These are phyloP conservation scores for Dimocarpus longan DNA, from an alignment of 345 rosid genomes.

Conservation along the genomic window DNA sequence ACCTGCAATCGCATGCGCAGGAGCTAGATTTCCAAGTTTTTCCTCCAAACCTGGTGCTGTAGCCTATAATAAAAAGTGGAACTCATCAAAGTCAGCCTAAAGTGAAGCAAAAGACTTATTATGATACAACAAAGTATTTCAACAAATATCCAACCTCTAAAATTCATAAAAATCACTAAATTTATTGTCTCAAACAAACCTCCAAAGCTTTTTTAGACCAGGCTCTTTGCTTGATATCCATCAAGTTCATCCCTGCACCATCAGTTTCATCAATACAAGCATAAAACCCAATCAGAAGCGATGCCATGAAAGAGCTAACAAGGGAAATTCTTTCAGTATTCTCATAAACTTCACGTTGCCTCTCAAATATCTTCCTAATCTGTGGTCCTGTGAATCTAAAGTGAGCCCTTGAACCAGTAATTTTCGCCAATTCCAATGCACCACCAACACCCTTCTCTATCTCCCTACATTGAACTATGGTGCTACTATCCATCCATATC, in stretches of 20 bases:
- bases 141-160: neutral
- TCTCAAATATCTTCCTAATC: slow-evolving; percentile 65
- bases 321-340: slow-evolving; percentile 84
- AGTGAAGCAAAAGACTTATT: neutral
- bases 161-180: neutral
- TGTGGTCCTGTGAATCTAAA: slow-evolving; percentile 93
- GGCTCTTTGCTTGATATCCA: slow-evolving; percentile 68
- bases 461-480: slow-evolving; percentile 77
- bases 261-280: slow-evolving; percentile 88
- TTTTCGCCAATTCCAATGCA: slow-evolving; percentile 64
- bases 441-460: slow-evolving; percentile 92
- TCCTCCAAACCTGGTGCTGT: slow-evolving; percentile 85
- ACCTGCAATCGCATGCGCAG: slow-evolving; percentile 91
- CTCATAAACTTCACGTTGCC: slow-evolving; percentile 47
- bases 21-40: slow-evolving; percentile 85
- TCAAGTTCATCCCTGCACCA: slow-evolving; percentile 96
- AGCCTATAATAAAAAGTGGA: slow-evolving; percentile 49
- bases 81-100: slow-evolving; percentile 11
- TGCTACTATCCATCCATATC: slow-evolving; percentile 95
- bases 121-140: neutral
- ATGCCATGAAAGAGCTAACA: slow-evolving; percentile 97
- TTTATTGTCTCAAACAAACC: slow-evolving; percentile 39
- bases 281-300: slow-evolving; percentile 68
- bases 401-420: slow-evolving; percentile 80
- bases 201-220: slow-evolving; percentile 73